These are phyloP conservation scores for Naganishia cerealis DNA, from an alignment of 1,284 basidiomycete species.

Conservation along the genomic window DNA sequence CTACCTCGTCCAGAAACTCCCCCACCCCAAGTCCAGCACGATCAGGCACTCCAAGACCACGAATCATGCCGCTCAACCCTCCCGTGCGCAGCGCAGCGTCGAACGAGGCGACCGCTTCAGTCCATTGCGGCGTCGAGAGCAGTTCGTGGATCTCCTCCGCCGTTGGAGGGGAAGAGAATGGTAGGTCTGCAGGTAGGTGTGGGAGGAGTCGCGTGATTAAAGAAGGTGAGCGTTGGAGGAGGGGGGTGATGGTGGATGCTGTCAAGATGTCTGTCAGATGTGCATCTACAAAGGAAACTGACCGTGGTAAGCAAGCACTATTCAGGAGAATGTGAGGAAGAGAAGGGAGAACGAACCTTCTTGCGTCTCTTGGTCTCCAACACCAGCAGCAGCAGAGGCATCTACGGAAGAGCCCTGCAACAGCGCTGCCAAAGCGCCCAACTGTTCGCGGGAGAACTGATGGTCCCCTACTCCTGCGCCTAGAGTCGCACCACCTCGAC, in stretches of 20 bases:
- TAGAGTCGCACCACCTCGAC: slow-evolving; percentile 17
- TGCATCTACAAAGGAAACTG: slow-evolving; percentile 37
- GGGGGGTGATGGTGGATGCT: slow-evolving; percentile 42
- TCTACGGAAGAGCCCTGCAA: not conserved
- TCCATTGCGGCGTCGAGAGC: slow-evolving; percentile 50
- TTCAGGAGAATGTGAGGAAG: not conserved
- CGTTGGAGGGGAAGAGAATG: slow-evolving; percentile 41
- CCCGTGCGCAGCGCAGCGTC: slow-evolving; percentile 51
- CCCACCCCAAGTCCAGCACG: slow-evolving; percentile 45
- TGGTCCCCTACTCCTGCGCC: slow-evolving; percentile 35
- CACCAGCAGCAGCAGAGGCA: not conserved
- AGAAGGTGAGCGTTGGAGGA: slow-evolving; percentile 40
- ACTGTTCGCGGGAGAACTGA: slow-evolving; percentile 33
- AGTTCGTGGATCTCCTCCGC: slow-evolving; percentile 46
- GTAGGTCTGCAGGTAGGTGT: slow-evolving; percentile 46
- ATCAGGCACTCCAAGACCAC: slow-evolving; percentile 46
- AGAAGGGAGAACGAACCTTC: slow-evolving; percentile 21
- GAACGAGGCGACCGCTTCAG: slow-evolving; percentile 48
- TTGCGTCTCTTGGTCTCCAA: slow-evolving; percentile 12
- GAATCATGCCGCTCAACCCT: slow-evolving; percentile 48
- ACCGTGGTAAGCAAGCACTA: not conserved
- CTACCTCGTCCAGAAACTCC: slow-evolving; percentile 41
- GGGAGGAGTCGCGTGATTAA: slow-evolving; percentile 42
- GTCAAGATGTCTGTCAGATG: slow-evolving; percentile 49
- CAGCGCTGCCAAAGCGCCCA: slow-evolving; percentile 36